These are phyloP conservation scores for Eucalyptus pauciflora DNA, from an alignment of 345 rosid genomes.

Conservation along the genomic window DNA sequence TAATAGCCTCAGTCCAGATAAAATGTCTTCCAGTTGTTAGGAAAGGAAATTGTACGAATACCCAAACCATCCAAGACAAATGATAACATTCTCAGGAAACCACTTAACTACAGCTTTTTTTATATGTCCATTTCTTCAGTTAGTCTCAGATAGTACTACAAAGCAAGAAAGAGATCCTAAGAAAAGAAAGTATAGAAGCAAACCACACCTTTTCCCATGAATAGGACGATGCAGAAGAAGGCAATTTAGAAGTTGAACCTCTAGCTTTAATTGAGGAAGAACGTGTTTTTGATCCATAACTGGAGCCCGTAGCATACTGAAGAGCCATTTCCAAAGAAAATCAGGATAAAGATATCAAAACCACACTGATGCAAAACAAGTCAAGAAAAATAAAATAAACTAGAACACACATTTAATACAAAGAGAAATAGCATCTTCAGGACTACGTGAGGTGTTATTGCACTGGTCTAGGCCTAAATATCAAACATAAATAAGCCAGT, in stretches of 20 bases:
- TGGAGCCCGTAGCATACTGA: constrained; percentile 48
- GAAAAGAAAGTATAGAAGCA: neutral
- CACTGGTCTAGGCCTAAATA: neutral
- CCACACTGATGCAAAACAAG: neutral
- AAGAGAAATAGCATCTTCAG: neutral
- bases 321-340: neutral
- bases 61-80: neutral
- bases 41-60: neutral
- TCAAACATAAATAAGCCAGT: neutral
- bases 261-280: constrained; percentile 26
- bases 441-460: neutral
- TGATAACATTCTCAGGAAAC: neutral
- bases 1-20: neutral
- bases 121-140: neutral
- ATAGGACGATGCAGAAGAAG: constrained; percentile 18
- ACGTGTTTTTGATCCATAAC: constrained; percentile 49
- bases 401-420: neutral
- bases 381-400: neutral
- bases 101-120: neutral
- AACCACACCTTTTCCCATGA: constrained; percentile 72
- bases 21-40: neutral
- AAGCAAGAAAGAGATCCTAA: neutral
- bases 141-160: neutral
- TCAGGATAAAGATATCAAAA: neutral
- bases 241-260: constrained; percentile 20